These are phyloP conservation scores for Pythium aphanidermatum DNA, from an alignment of 352 stramenopile species.

Conservation along the genomic window DNA sequence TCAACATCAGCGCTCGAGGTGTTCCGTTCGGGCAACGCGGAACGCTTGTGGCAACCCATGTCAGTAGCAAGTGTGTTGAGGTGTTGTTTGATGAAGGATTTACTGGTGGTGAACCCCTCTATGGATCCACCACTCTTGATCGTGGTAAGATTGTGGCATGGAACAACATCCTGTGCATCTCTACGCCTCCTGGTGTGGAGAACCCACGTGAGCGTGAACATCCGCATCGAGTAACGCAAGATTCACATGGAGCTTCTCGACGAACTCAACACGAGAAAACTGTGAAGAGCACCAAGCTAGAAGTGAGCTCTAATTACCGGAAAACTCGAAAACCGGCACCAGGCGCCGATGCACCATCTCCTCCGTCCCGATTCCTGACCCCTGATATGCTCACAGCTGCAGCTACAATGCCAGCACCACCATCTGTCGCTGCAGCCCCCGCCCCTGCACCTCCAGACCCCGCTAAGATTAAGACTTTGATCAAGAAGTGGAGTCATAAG, in stretches of 20 bases:
- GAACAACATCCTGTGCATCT: conserved; percentile 81
- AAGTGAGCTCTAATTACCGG: conserved; percentile 15
- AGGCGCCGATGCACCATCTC: background rate
- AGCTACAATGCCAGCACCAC: background rate
- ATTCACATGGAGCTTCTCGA: background rate
- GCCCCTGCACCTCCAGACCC: conserved; percentile 34
- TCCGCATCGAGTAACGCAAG: background rate
- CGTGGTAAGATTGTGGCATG: conserved; percentile 94
- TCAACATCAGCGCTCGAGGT: conserved; percentile 93
- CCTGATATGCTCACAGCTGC: conserved; percentile 5
- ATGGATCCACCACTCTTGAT: conserved; percentile 93
- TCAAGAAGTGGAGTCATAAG: conserved; percentile 55
- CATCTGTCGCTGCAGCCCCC: background rate
- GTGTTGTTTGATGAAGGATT: conserved; percentile 97
- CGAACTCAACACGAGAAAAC: conserved; percentile 6
- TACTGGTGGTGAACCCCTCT: conserved; percentile 93
- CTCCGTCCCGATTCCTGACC: conserved; percentile 6
- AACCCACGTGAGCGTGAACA: conserved; percentile 10
- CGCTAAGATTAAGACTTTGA: conserved; percentile 54
- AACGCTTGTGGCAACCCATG: conserved; percentile 97
- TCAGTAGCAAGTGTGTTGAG: conserved; percentile 96
- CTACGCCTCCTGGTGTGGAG: conserved; percentile 27
- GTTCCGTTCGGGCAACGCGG: conserved; percentile 96
- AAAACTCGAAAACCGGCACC: conserved; percentile 12
- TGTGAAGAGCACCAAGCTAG: conserved; percentile 3